Base-by-base conservation (phyloP, 2,329 filamentous ascomycete species). In the Lomentospora prolificans region DNA sequence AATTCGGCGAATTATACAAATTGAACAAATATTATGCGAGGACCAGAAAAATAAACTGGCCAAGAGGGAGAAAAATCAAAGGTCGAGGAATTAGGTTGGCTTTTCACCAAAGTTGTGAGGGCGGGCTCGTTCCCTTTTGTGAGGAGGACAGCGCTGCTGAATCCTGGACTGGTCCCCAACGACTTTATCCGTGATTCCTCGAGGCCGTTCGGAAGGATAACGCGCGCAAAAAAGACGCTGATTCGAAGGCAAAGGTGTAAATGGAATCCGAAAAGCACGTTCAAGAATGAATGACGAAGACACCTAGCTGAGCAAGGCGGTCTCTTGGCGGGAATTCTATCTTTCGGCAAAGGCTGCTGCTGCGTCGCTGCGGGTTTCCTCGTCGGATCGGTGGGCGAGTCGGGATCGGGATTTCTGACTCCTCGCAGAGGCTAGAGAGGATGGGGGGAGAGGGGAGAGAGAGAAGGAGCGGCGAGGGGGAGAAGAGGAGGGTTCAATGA, bases 101-200 rank as follows among this genome's bases (percentile, higher is more conserved):
- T n/a, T 8, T 48, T 55, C 50, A 48, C 17, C 27, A 19, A 14
- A 39, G n/a, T 55, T 17, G 17, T 22, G 10, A 17, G 19, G 17
- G 22, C 10, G 17, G 44, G 22, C 22, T 48, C 17, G 44, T 10
- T 48, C 24, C 22, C 17, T 25, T 17, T 48, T 25, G n/a, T 10
- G 7, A 27, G 4, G 25, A 22, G 55, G 55, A 56, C 55, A 56
- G 55, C 55, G 50, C 55, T 56, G 55, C 55, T 56, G 55, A 53
- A 56, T 56, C 55, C 55, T 51, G 27, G 48, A 31, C 30, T 12
- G 33, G 14, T 31, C 53, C 27, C 24, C 17, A 25, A 27, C 22
- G 24, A 14, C 22, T 25, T 28, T 31, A 36, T 25, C 25, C 46
- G 53, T 30, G 53, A 44, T 28, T 46, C 17, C 53, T 55, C 41